Percentiles rank a stretch among this genome's conserved stretches.
Conservation (phyloP, 139 green algal species). For the Chlorella sp. region DNA sequence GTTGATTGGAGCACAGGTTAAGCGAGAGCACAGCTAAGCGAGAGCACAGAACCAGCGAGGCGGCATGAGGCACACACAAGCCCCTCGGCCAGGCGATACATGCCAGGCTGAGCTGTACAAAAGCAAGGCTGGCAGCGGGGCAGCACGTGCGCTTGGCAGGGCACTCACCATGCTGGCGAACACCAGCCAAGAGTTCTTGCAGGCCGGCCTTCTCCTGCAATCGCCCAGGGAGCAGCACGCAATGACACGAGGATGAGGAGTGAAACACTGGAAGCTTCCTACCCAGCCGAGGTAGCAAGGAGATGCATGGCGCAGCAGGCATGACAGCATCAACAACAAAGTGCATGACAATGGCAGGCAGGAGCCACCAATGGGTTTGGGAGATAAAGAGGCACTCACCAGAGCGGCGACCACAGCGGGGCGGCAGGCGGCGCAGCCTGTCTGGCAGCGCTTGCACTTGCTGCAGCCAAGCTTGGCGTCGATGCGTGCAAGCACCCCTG, state of each 20-base stretch:
- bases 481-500: not conserved
- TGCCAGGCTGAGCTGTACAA: not conserved
- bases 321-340: not conserved
- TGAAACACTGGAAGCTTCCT: not conserved
- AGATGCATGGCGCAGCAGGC: not conserved
- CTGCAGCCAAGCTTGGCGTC: not conserved
- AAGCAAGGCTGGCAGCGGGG: not conserved
- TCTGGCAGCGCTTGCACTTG: not conserved
- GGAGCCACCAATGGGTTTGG: not conserved
- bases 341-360: not conserved
- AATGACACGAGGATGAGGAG: not conserved
- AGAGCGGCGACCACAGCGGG: not conserved
- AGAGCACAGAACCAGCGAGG: too few species aligned
- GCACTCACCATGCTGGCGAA: not conserved
- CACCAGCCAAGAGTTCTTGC: not conserved
- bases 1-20: not conserved
- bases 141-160: not conserved
- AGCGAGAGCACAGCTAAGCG: too few species aligned
- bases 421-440: not conserved
- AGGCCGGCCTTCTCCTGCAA: not conserved
- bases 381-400: constrained; percentile 3
- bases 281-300: not conserved
- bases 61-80: not conserved
- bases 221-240: not conserved
- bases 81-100: not conserved